phyloP scores from a whole-genome alignment of 371 early-diverging fungal species.

The Blyttiomyces sp. region DNA sequence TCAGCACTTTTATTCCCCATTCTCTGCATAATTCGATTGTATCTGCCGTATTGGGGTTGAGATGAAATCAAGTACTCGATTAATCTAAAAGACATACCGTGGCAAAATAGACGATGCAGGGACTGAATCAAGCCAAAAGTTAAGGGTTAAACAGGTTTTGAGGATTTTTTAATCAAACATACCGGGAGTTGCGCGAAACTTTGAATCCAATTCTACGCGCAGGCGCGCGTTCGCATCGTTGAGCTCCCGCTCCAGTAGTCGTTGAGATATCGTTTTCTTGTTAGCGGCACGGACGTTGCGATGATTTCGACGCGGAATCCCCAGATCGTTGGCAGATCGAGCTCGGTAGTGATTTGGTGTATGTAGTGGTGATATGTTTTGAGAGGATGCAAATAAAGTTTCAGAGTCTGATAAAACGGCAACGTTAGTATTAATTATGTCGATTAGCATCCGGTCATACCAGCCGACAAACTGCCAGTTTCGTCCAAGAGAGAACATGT shows the following conservation, averaged over 20 bases:
- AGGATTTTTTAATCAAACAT: background rate
- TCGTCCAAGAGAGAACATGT: too few species aligned
- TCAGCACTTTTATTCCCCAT: constrained; percentile 27
- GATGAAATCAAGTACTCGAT: background rate
- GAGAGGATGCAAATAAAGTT: constrained; percentile 3
- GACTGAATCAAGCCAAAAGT: constrained; percentile 2
- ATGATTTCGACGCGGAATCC: background rate
- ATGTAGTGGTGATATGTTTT: background rate
- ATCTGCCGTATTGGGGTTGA: too few species aligned
- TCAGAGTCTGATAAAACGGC: background rate
- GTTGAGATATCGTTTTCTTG: constrained; percentile 16
- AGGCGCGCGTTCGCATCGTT: too few species aligned
- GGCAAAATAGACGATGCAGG: too few species aligned
- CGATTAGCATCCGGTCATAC: too few species aligned
- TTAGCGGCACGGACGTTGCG: background rate
- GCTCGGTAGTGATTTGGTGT: constrained; percentile 7
- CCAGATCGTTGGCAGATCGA: background rate
- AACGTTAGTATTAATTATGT: too few species aligned
- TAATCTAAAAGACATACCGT: too few species aligned
- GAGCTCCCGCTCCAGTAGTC: too few species aligned
- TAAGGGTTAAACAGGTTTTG: background rate
- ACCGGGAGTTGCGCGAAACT: too few species aligned
- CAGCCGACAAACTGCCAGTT: too few species aligned
- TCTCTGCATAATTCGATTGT: constrained; percentile 23
- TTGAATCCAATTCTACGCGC: too few species aligned